Percentiles rank a stretch among this genome's conserved stretches.
These are phyloP conservation scores for Dothistroma pini DNA, from an alignment of 2,329 filamentous ascomycete genomes.

Conservation along the genomic window DNA sequence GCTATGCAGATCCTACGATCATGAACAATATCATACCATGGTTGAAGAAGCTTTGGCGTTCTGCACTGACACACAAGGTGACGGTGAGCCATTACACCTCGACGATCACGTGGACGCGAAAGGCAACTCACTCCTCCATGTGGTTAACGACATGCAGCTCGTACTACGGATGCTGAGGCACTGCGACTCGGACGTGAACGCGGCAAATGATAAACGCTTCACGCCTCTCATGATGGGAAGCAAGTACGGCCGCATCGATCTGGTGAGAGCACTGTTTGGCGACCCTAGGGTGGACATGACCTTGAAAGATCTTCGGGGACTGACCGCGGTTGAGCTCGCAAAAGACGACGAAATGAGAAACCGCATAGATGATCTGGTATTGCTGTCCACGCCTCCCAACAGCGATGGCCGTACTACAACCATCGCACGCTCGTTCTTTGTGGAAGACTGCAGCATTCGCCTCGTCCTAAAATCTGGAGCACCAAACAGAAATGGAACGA, in stretches of 20 bases:
- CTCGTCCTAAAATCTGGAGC: slow-evolving; percentile 93
- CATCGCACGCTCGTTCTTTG: slow-evolving; percentile 92
- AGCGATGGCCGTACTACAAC: slow-evolving; percentile 81
- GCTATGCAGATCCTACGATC: slow-evolving; percentile 91
- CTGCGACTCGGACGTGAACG: slow-evolving; percentile 95
- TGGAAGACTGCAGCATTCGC: slow-evolving; percentile 90
- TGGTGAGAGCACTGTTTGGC: slow-evolving; percentile 81
- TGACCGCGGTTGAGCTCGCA: slow-evolving; percentile 92
- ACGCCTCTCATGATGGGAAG: slow-evolving; percentile 97
- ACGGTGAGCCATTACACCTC: slow-evolving; percentile 76
- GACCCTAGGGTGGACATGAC: slow-evolving; percentile 84
- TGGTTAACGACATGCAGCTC: slow-evolving; percentile 80
- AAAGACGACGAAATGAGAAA: slow-evolving; percentile 98
- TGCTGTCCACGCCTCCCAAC: slow-evolving; percentile 71
- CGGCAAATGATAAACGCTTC: slow-evolving; percentile 89
- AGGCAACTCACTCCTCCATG: slow-evolving; percentile 92
- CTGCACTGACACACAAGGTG: slow-evolving; percentile 70
- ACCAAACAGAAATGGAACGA: slow-evolving; percentile 73
- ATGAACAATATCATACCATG: slow-evolving; percentile 82
- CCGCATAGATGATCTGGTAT: slow-evolving; percentile 86
- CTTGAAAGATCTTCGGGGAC: slow-evolving; percentile 76
- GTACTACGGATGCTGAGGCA: slow-evolving; percentile 71
- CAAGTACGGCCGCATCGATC: slow-evolving; percentile 93
- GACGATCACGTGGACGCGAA: slow-evolving; percentile 91
- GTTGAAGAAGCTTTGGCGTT: slow-evolving; percentile 74